phyloP scores from a whole-genome alignment of 2,329 filamentous ascomycete species.

The Calonectria multiphialidica region DNA sequence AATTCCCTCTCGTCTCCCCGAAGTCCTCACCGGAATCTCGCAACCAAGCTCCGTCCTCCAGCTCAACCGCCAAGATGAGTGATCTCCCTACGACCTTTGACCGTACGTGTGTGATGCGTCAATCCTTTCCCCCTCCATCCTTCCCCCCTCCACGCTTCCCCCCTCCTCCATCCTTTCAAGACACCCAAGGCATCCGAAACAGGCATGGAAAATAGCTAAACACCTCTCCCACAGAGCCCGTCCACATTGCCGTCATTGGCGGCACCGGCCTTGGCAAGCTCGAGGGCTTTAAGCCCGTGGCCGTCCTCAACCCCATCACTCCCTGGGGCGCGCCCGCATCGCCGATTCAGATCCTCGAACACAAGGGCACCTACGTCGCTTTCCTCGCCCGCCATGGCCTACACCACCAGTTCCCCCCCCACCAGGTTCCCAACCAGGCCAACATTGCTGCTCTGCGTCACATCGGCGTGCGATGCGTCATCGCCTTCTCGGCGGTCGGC shows the following conservation, averaged over 20 bases:
- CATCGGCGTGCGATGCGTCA: conserved; percentile 89
- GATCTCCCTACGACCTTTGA: conserved; percentile 70
- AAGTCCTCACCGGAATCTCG: not conserved
- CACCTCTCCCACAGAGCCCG: conserved; percentile 63
- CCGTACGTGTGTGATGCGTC: conserved; percentile 57
- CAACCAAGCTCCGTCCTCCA: not conserved
- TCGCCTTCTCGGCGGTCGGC: conserved; percentile 96
- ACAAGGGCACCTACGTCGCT: conserved; percentile 84
- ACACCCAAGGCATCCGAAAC: not conserved
- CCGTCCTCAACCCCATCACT: conserved; percentile 80
- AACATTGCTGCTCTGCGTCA: conserved; percentile 98
- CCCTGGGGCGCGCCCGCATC: conserved; percentile 88
- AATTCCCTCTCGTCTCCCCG: not conserved
- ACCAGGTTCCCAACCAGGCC: conserved; percentile 93
- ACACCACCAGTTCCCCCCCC: conserved; percentile 90
- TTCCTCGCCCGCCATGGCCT: conserved; percentile 94
- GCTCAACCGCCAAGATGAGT: conserved; percentile 54
- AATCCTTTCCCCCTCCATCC: conserved; percentile 6
- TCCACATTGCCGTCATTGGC: conserved; percentile 90
- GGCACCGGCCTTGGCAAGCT: conserved; percentile 93
- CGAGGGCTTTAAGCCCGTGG: conserved; percentile 87
- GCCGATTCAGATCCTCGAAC: conserved; percentile 88
- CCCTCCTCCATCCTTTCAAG: conserved; percentile 11
- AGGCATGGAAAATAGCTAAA: conserved; percentile 22
- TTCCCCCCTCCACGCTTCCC: conserved; percentile 16